Evolutionary conservation across 2,329 filamentous ascomycete genomes (phyloP).

Genomic region (Hymenoscyphus salicellus): DNA sequence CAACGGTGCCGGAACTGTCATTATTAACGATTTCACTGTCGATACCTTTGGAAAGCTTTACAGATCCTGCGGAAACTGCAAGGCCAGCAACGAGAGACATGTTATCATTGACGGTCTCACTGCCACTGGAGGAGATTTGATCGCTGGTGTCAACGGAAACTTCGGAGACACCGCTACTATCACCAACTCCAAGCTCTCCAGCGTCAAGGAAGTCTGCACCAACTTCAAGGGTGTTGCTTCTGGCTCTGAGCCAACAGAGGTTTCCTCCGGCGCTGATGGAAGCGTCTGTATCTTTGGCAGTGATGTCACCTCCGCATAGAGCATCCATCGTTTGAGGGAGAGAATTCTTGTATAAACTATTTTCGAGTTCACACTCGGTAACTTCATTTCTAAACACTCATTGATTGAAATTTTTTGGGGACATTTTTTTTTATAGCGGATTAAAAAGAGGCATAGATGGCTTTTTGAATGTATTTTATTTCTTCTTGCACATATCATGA

Average conservation of each 20-base stretch:
- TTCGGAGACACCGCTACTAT: slow-evolving; percentile 47
- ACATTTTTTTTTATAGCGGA: too few species aligned
- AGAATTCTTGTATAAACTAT: too few species aligned
- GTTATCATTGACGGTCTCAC: slow-evolving; percentile 44
- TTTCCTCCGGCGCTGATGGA: slow-evolving; percentile 2
- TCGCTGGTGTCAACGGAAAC: slow-evolving; percentile 46
- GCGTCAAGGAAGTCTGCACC: slow-evolving; percentile 22
- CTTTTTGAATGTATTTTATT: too few species aligned
- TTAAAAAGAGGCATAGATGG: too few species aligned
- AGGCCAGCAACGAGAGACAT: slow-evolving; percentile 28
- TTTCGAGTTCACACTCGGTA: too few species aligned
- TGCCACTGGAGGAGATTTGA: slow-evolving; percentile 38
- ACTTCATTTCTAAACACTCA: too few species aligned
- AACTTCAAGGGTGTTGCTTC: slow-evolving; percentile 35
- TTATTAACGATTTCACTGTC: slow-evolving; percentile 40
- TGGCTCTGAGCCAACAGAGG: neutral
- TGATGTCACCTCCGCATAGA: neutral
- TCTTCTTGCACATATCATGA: too few species aligned
- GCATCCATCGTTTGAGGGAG: neutral
- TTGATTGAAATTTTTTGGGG: too few species aligned
- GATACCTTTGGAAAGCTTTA: slow-evolving; percentile 48
- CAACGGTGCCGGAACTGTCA: slow-evolving; percentile 42
- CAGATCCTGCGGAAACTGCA: slow-evolving; percentile 51
- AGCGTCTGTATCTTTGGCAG: neutral
- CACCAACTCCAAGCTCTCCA: slow-evolving; percentile 38